Base-by-base conservation (phyloP, 2,329 filamentous ascomycete species). In the Talaromyces sp. region DNA sequence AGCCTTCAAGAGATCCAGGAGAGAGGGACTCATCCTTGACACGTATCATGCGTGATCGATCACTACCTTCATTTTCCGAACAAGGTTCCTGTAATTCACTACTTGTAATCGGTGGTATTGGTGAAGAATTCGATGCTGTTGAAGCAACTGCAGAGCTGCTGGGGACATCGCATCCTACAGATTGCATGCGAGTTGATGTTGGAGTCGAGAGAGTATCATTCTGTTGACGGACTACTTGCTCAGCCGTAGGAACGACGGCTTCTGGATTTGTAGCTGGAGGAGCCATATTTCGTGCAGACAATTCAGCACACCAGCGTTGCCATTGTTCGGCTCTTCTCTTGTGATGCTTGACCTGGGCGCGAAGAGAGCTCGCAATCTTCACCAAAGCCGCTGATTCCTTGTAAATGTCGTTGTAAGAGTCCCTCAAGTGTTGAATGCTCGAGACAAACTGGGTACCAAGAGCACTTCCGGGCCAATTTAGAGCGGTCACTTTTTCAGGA, bases 21-120 rank as follows among this genome's bases (percentile, higher is more conserved):
- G 74, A 74, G 25, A 70, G 58, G 16, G 68, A 66, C 64, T 79
- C 76, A 58, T 69, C 71, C 66, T 79, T 79, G 25, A 78, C 65
- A 16, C 67, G 52, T 39, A 73, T 64, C 18, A 69, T 66, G 16
- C 63, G 64, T 54, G 31, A 35, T 16, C 65, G 61, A 23, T 66
- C 46, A 46, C 60, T 64, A 31, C 58, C 65, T 16, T 63, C n/a
- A 12, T 39, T 65, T 35, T 33, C 57, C 1, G 14, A 3, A 46
- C 5, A 14, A 28, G 1, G 12, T 12, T 18, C 28, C 1, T 12
- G 40, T n/a, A 11, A 33, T 18, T 33, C 28, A 35, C 23, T 33
- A n/a, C 16, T 42, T 23, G 33, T 16, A 52, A 28, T 14, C 9
- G 14, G 12, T 2, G 21, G 23, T 42, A 57, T 40, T 11, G 21